Evolutionary conservation across 2,329 filamentous ascomycete species (phyloP), one percentile per base, ranked within the genome.

Genomic region (Aspergillus ibericus): DNA sequence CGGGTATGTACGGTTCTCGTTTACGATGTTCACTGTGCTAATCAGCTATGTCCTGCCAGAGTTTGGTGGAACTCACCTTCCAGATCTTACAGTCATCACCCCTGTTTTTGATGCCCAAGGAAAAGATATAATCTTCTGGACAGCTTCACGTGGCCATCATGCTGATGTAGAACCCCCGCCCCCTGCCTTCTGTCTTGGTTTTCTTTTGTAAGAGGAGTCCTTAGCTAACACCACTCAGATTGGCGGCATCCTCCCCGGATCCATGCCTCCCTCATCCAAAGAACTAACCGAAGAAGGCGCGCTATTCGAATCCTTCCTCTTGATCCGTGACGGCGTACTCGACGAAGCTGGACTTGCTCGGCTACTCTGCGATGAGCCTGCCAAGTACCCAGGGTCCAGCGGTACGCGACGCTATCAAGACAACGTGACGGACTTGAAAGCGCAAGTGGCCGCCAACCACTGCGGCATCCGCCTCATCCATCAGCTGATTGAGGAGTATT

Each of bases 21-120:
- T 3, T 3, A 10, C 1, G 9, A 10, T 32, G 16, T 15, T 22
- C 13, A n/a, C 42, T 20, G 10, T 29, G 42, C 22, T 25, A 16
- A 47, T 27, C 1, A 10, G 29, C 12, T 10, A 32, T 25, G 8
- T 4, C 4, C 10, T 7, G 13, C 25, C 42, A 47, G 42, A 47
- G 8, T 48, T n/a, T 29, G 90, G 90, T 15, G 90, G 90, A 25
- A 93, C 90, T 0, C 90, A 93, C 77, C 75, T 93, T 20, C 89
- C 89, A 0, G 89, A 92, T 66, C 87, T 92, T 46, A 92, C 89
- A 0, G 84, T 91, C 32, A 83, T 91, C 55, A 48, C 44, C 7
- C 44, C 44, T 15, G 44, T 48, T 15, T 48, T 48, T n/a, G 42
- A 47, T 47, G 22, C 42, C 8, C 42, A 15, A 3, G 42, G 22